These are phyloP conservation scores for Tagetes patula DNA, from an alignment of 129 eudicot genomes.

Conservation along the genomic window DNA sequence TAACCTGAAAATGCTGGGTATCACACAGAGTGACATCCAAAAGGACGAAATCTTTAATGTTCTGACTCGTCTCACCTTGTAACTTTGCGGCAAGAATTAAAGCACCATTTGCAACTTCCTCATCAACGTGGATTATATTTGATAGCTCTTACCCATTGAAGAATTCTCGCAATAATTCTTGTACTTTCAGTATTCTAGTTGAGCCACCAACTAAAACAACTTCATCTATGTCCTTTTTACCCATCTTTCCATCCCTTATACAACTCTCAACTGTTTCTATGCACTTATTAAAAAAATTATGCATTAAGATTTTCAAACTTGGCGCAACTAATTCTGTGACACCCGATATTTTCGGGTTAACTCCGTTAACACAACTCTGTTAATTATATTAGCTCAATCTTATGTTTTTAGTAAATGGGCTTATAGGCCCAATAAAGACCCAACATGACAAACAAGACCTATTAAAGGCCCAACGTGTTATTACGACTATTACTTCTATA, in stretches of 20 bases:
- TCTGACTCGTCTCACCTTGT: not conserved
- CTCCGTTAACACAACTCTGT: too few species aligned
- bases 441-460: too few species aligned
- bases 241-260: slow-evolving; percentile 12
- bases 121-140: slow-evolving; percentile 15
- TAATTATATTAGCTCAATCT: too few species aligned
- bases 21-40: slow-evolving; percentile 16
- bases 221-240: slow-evolving; percentile 5
- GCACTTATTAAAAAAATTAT: slow-evolving; percentile 8
- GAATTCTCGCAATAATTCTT: slow-evolving; percentile 16
- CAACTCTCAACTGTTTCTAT: slow-evolving; percentile 22
- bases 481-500: too few species aligned
- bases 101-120: slow-evolving; percentile 23
- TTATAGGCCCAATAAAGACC: too few species aligned
- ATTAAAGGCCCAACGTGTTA: too few species aligned
- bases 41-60: slow-evolving; percentile 3
- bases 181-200: slow-evolving; percentile 18
- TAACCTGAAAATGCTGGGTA: too few species aligned
- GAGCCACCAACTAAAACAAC: slow-evolving; percentile 24
- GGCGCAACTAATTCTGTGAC: slow-evolving; percentile 19
- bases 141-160: slow-evolving; percentile 15
- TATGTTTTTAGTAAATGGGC: too few species aligned
- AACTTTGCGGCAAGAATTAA: slow-evolving; percentile 22
- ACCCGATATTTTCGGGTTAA: too few species aligned
- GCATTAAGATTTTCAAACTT: slow-evolving; percentile 26